Evolutionary conservation across 768 basidiomycete species (phyloP).

Genomic region (Leccinum arenicola): DNA sequence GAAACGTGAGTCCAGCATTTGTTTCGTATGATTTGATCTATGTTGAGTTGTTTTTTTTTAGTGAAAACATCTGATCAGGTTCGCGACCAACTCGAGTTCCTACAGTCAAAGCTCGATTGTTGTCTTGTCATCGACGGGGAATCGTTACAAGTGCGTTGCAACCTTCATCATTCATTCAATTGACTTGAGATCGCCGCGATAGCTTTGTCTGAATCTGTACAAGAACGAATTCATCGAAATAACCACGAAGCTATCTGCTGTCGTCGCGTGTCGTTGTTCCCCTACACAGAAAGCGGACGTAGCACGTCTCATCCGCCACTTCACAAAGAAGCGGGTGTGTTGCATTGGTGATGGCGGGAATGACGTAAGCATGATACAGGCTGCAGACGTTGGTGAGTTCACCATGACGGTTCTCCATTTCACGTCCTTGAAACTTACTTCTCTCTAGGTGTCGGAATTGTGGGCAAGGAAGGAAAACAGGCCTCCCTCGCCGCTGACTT

Average conservation of each 20-base stretch:
- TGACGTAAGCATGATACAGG: conserved; percentile 99
- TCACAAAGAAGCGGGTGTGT: conserved; percentile 94
- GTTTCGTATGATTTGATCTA: background rate
- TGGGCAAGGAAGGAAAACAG: conserved; percentile 98
- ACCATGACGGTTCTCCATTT: background rate
- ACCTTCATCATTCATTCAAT: background rate
- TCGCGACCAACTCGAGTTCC: conserved; percentile 85
- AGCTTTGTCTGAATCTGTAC: conserved; percentile 92
- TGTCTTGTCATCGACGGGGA: conserved; percentile 99
- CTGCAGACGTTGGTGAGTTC: conserved; percentile 91
- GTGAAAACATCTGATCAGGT: conserved; percentile 84
- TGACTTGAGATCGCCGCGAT: background rate
- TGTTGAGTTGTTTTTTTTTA: conserved; percentile 31
- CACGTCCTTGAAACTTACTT: background rate
- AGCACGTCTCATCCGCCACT: conserved; percentile 84
- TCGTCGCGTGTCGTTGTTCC: conserved; percentile 96
- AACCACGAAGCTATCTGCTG: conserved; percentile 91
- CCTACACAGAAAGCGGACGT: conserved; percentile 99
- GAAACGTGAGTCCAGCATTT: conserved; percentile 54
- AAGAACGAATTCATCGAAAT: conserved; percentile 95
- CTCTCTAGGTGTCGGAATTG: conserved; percentile 84
- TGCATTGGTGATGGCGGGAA: conserved; percentile 99
- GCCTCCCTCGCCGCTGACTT: conserved; percentile 99
- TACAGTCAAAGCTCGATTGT: conserved; percentile 93
- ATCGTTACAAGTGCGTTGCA: conserved; percentile 73